Base-by-base conservation (phyloP, 2,329 filamentous ascomycete species). In the Aspergillus sp. region DNA sequence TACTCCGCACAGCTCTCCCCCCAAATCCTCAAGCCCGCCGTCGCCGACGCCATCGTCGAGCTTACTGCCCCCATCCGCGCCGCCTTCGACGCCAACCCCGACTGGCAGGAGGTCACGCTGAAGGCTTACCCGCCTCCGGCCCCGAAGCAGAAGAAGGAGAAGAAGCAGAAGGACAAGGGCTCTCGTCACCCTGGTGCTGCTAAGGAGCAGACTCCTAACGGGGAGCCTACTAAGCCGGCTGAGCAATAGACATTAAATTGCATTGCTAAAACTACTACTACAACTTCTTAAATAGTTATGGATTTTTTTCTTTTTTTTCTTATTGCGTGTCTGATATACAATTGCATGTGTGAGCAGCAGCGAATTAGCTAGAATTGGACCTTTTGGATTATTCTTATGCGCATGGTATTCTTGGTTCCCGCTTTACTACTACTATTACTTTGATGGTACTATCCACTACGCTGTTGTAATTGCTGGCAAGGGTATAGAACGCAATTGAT, bases 1-100 rank as follows among this genome's bases (percentile, higher is more conserved):
- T 57, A 2, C 57, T 8, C n/a, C 27, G 13, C 57, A 30, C 65
- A 88, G 84, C 84, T 96, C 63, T 92, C 90, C 1, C 95, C 95
- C 0, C 93, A 97, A 80, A 79, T 90, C 11, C 82, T 98, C 55
- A 98, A 99, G 81, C 84, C 88, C n/a, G 92, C 91, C 10, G 87
- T 96, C 5, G 85, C 90, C 5, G 83, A 86, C 55, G 91, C 87
- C 8, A 83, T 99, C 19, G 87, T 86, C 66, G 82, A 84, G 41
- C 84, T 98, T 11, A 82, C 96, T 59, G 86, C 83, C 2, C 92
- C 94, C 1, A 94, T 99, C 61, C 88, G 89, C 66, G 83, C 81
- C 3, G 88, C 88, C 5, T 98, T 86, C 79, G 80, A 90, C 64
- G 84, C 83, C 0, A 89, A 85, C 0, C 71, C 83, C 30, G 91